Evolutionary conservation across 176 grass and related monocot genomes (phyloP), one percentile per base, ranked within the genome.

Genomic region (Aegilops umbellulata): DNA sequence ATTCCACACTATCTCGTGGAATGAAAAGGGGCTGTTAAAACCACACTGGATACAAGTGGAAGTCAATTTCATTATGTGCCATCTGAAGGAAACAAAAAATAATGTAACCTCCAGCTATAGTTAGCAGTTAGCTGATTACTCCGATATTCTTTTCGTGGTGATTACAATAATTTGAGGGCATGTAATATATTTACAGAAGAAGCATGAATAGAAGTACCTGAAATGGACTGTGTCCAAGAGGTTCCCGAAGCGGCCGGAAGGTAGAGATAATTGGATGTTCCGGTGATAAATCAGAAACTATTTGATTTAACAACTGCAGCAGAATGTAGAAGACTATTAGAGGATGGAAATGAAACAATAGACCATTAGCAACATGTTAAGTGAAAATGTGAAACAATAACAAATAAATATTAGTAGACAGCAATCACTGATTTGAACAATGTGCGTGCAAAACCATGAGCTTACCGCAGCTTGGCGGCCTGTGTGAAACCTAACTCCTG

Each of bases 381-480:
- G n/a, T 49, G 1, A 78, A 71, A 78, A 85, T 81, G 31, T 9
- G 46, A 64, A 83, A 7, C 10, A 10, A 60, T 32, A 66, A 61
- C 42, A 68, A 20, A 63, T 64, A n/a, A 32, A 49, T 55, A 12
- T 65, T 65, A 20, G 14, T 10, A 67, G 22, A 36, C 55, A 38
- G 72, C 9, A 69, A 10, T 47, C 17, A 26, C 2, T 31, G 29
- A n/a, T 80, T 30, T 39, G 80, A 19, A 25, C 22, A 38, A 39
- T 66, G 78, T 11, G 76, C 23, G 29, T 29, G 46, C 5, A 68
- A 81, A 80, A 65, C 13, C 26, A 82, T 61, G 66, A 81, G 30
- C 84, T 93, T 97, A 99, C 97, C 66, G 90, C 94, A 90, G 97
- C 97, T 91, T 99, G 97, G 29, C 94, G 88, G 79, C 97, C 97